phyloP scores from a whole-genome alignment of 2,329 filamentous ascomycete species.

The Venturia oleaginea region DNA sequence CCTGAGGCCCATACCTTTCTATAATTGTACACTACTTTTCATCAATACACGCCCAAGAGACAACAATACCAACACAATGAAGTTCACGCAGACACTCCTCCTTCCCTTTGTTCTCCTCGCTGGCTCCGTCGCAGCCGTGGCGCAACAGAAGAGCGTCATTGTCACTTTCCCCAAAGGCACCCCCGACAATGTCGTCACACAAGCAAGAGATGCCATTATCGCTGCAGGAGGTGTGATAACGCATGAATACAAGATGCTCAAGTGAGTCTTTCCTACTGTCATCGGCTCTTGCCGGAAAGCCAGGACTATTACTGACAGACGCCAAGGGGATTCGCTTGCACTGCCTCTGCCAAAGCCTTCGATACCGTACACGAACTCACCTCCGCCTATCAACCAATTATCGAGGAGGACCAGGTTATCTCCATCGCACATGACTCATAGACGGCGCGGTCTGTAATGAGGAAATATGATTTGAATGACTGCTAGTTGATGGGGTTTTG shows the following conservation, averaged over 20 bases:
- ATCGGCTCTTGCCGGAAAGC: constrained; percentile 16
- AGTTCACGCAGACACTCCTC: constrained; percentile 41
- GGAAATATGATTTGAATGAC: not conserved
- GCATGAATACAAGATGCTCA: constrained; percentile 55
- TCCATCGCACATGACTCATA: constrained; percentile 23
- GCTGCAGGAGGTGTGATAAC: constrained; percentile 59
- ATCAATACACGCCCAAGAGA: not conserved
- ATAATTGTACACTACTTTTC: not conserved
- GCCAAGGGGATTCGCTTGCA: constrained; percentile 65
- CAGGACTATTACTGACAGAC: constrained; percentile 21
- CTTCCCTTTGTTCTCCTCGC: constrained; percentile 50
- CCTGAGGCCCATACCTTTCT: not conserved
- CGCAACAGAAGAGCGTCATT: constrained; percentile 61
- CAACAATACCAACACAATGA: constrained; percentile 39
- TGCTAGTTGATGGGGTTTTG: not conserved
- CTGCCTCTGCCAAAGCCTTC: constrained; percentile 60
- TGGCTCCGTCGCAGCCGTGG: constrained; percentile 52
- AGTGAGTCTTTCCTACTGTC: constrained; percentile 25
- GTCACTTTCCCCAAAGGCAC: constrained; percentile 66
- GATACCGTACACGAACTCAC: constrained; percentile 57
- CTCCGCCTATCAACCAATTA: constrained; percentile 49
- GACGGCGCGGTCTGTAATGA: not conserved
- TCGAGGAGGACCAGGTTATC: constrained; percentile 72
- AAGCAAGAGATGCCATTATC: constrained; percentile 61
- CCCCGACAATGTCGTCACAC: constrained; percentile 56